These are phyloP conservation scores for Rauvolfia tetraphylla DNA, from an alignment of 257 asterid genomes.

Conservation along the genomic window DNA sequence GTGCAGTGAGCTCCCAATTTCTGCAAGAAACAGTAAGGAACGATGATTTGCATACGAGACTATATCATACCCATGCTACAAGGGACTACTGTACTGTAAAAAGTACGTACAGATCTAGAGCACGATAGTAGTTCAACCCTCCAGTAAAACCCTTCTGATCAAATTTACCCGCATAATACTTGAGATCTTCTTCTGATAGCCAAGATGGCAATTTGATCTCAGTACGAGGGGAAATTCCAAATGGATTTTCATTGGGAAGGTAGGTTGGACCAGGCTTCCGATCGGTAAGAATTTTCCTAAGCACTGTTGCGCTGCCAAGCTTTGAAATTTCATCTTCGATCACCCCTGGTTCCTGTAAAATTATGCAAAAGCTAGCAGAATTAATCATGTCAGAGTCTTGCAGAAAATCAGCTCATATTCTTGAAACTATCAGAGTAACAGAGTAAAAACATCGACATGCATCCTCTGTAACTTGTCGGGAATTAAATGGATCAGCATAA, in stretches of 20 bases:
- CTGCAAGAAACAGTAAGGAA: constrained; percentile 24
- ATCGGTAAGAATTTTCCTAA: constrained; percentile 58
- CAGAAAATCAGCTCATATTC: no score
- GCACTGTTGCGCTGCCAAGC: constrained; percentile 54
- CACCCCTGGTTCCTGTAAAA: constrained; percentile 60
- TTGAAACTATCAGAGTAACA: no score
- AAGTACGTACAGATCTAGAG: constrained; percentile 56
- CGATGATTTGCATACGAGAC: no score
- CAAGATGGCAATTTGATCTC: constrained; percentile 51
- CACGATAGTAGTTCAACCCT: constrained; percentile 84
- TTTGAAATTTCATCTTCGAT: constrained; percentile 66
- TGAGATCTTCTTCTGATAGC: constrained; percentile 64
- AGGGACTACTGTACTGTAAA: neutral
- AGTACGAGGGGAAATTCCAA: constrained; percentile 30
- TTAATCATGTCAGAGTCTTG: no score
- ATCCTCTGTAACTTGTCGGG: neutral
- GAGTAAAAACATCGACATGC: neutral
- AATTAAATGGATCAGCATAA: neutral
- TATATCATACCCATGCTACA: neutral
- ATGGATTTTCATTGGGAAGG: constrained; percentile 57
- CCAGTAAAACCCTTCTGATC: constrained; percentile 76
- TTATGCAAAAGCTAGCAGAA: neutral
- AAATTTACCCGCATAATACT: constrained; percentile 49
- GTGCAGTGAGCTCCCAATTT: constrained; percentile 83
- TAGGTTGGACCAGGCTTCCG: constrained; percentile 62